These are phyloP conservation scores for Lyophyllum decastes DNA, from an alignment of 768 basidiomycete species.

Conservation along the genomic window DNA sequence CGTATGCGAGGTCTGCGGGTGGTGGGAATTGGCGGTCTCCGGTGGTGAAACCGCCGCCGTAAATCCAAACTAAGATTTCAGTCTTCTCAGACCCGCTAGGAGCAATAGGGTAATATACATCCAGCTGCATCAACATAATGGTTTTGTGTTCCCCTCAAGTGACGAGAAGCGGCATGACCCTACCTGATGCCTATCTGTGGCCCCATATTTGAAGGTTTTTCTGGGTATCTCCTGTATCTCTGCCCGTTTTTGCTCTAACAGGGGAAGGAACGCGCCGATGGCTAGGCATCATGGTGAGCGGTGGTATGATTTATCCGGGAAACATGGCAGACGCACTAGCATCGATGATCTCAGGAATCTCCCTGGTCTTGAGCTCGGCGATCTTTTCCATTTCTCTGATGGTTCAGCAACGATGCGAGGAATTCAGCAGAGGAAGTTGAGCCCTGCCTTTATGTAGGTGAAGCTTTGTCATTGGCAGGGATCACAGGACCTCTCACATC, in stretches of 20 bases:
- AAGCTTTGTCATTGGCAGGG: too few species aligned
- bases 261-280: constrained; percentile 25
- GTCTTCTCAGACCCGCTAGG: constrained; percentile 28
- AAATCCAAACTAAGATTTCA: constrained; percentile 62
- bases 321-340: neutral
- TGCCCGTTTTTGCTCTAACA: constrained; percentile 47
- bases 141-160: too few species aligned
- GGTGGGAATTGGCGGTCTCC: constrained; percentile 51
- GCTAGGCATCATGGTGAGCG: neutral
- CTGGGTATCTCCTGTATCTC: constrained; percentile 49
- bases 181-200: constrained; percentile 52
- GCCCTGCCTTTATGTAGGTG: too few species aligned
- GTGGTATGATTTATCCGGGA: too few species aligned
- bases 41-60: constrained; percentile 63
- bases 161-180: constrained; percentile 3
- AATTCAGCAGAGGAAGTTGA: too few species aligned
- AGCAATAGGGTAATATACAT: constrained; percentile 60
- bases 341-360: constrained; percentile 28
- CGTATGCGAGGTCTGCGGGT: constrained; percentile 53
- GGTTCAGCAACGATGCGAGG: too few species aligned
- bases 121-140: constrained; percentile 42
- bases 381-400: constrained; percentile 35
- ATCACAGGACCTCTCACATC: too few species aligned
- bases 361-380: constrained; percentile 27
- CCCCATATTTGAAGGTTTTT: constrained; percentile 60